Conservation (phyloP, 768 basidiomycete species). For the Agrocybe pediades region DNA sequence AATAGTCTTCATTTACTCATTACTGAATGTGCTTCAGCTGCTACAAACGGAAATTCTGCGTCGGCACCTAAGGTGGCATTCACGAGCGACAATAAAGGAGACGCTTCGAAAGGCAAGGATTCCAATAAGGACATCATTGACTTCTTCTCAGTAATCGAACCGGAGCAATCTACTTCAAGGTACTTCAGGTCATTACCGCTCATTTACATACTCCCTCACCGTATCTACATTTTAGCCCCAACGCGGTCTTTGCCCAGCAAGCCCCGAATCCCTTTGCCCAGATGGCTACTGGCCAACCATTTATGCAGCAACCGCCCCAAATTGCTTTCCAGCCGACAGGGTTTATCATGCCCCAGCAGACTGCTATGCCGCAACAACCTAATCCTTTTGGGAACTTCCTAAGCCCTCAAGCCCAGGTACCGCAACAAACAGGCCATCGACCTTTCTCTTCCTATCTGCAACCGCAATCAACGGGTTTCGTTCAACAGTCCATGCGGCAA, state of each 20-base stretch:
- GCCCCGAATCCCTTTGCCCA: conserved; percentile 79
- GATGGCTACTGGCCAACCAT: conserved; percentile 51
- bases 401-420: conserved; percentile 31
- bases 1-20: background rate
- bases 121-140: conserved; percentile 64
- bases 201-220: background rate
- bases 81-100: conserved; percentile 9
- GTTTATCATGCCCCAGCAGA: conserved; percentile 52
- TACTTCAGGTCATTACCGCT: background rate
- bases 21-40: background rate
- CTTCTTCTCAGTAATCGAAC: conserved; percentile 90
- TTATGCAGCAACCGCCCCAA: conserved; percentile 40
- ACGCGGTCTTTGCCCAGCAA: conserved; percentile 54
- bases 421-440: conserved; percentile 46
- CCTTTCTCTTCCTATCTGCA: conserved; percentile 59
- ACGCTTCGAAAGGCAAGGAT: conserved; percentile 25
- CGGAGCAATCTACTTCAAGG: conserved; percentile 57
- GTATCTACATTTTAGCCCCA: conserved; percentile 39
- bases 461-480: conserved; percentile 51
- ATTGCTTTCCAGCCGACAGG: conserved; percentile 60
- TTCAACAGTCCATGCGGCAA: conserved; percentile 13
- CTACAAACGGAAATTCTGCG: conserved; percentile 2
- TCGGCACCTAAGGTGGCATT: conserved; percentile 15
- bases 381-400: conserved; percentile 51
- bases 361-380: conserved; percentile 38